Conservation (phyloP, 1,284 basidiomycete genomes). For the Marasmius tenuissimus region DNA sequence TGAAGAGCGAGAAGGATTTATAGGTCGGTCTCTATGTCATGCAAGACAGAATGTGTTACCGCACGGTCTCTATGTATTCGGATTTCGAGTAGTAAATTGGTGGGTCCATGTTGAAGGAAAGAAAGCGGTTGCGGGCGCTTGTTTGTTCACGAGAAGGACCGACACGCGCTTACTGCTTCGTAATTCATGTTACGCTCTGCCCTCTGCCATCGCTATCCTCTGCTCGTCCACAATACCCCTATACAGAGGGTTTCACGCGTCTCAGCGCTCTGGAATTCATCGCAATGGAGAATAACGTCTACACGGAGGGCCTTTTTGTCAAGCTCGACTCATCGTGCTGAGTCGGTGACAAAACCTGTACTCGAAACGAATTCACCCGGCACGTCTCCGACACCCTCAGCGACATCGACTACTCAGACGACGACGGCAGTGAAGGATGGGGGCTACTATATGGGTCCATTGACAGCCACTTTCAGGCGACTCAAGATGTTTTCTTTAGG, state of each 20-base stretch:
- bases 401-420: constrained; percentile 4
- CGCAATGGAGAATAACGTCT: background rate
- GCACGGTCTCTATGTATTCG: constrained; percentile 82
- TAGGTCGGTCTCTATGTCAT: background rate
- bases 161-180: background rate
- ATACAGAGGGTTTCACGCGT: background rate
- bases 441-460: constrained; percentile 54
- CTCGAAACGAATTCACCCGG: background rate
- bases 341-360: background rate
- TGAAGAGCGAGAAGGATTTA: constrained; percentile 33
- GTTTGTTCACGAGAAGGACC: background rate
- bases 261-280: background rate
- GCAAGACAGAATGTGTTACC: constrained; percentile 16
- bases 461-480: constrained; percentile 69
- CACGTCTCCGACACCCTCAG: background rate
- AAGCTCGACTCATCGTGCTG: background rate
- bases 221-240: background rate
- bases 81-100: constrained; percentile 75
- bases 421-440: constrained; percentile 8
- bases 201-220: constrained; percentile 2
- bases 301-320: background rate
- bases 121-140: background rate
- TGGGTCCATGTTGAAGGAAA: constrained; percentile 48
- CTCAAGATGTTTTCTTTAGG: constrained; percentile 84
- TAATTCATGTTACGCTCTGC: constrained; percentile 9